A percentile compares a stretch with the other conserved stretches of the same genome.
These are phyloP conservation scores for Phytophthora lateralis DNA, from an alignment of 352 stramenopile genomes.

Conservation along the genomic window DNA sequence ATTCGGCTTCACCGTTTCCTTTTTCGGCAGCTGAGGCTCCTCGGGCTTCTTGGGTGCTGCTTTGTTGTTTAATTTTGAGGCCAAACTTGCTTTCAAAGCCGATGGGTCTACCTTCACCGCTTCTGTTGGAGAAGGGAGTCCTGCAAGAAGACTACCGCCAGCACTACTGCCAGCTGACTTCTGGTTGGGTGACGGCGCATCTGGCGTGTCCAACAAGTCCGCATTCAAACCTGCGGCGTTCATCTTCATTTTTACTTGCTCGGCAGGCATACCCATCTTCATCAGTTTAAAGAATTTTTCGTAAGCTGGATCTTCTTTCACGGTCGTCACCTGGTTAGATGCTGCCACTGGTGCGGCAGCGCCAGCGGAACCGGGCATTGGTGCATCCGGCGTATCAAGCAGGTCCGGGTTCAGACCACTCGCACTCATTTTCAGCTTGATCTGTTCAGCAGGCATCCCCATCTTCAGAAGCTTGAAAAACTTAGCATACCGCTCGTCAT, in stretches of 20 bases:
- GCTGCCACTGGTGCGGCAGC: constrained; percentile 9
- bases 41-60: constrained; percentile 58
- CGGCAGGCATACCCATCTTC: constrained; percentile 88
- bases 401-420: constrained; percentile 91
- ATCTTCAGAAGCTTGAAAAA: constrained; percentile 98
- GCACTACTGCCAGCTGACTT: constrained; percentile 33
- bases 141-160: constrained; percentile 43
- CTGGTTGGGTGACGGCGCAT: constrained; percentile 75
- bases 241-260: constrained; percentile 95
- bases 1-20: constrained; percentile 85
- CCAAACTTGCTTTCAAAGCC: constrained; percentile 64
- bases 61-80: constrained; percentile 50
- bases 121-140: constrained; percentile 65
- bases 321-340: constrained; percentile 48
- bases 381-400: constrained; percentile 89
- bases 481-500: constrained; percentile 89
- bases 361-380: constrained; percentile 61
- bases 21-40: constrained; percentile 83
- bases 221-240: constrained; percentile 71
- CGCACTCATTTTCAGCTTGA: constrained; percentile 95
- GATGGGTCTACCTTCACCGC: constrained; percentile 73
- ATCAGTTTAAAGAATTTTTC: constrained; percentile 97
- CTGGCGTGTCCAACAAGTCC: constrained; percentile 68
- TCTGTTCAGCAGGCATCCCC: constrained; percentile 93
- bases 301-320: constrained; percentile 93